phyloP scores from a whole-genome alignment of 2,329 filamentous ascomycete genomes.

The Stemphylium beticola region DNA sequence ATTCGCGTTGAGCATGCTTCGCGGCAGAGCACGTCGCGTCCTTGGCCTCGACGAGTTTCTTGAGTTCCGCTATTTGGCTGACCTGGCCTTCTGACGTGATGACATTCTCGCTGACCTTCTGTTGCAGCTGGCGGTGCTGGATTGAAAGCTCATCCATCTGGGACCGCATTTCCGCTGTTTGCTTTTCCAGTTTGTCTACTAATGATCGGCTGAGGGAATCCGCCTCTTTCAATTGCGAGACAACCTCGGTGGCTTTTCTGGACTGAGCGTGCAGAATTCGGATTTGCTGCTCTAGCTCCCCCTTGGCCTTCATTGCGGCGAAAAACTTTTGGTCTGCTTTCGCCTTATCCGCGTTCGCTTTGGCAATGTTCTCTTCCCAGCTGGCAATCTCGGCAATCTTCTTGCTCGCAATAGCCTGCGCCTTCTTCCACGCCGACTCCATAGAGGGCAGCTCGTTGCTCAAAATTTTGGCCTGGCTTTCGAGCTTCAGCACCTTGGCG shows the following conservation, averaged over 20 bases:
- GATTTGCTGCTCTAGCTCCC: slow-evolving; percentile 81
- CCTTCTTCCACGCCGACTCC: slow-evolving; percentile 89
- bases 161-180: slow-evolving; percentile 81
- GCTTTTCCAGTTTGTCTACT: slow-evolving; percentile 86
- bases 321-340: slow-evolving; percentile 99
- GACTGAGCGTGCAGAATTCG: slow-evolving; percentile 81
- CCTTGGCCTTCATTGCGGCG: slow-evolving; percentile 90
- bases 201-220: slow-evolving; percentile 78
- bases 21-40: slow-evolving; percentile 73
- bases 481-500: slow-evolving; percentile 73
- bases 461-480: slow-evolving; percentile 81
- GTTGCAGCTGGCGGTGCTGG: slow-evolving; percentile 78
- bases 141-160: slow-evolving; percentile 72
- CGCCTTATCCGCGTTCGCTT: slow-evolving; percentile 83
- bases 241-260: slow-evolving; percentile 89
- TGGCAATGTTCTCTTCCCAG: slow-evolving; percentile 77
- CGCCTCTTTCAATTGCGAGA: slow-evolving; percentile 88
- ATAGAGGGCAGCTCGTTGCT: slow-evolving; percentile 88
- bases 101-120: slow-evolving; percentile 71
- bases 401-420: slow-evolving; percentile 81
- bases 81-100: slow-evolving; percentile 75
- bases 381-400: slow-evolving; percentile 79
- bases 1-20: slow-evolving; percentile 64
- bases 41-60: slow-evolving; percentile 74
- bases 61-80: slow-evolving; percentile 78